A percentile compares a stretch with the other conserved stretches of the same genome.
Conservation (phyloP, 2,329 filamentous ascomycete species). For the Neurospora sp. region DNA sequence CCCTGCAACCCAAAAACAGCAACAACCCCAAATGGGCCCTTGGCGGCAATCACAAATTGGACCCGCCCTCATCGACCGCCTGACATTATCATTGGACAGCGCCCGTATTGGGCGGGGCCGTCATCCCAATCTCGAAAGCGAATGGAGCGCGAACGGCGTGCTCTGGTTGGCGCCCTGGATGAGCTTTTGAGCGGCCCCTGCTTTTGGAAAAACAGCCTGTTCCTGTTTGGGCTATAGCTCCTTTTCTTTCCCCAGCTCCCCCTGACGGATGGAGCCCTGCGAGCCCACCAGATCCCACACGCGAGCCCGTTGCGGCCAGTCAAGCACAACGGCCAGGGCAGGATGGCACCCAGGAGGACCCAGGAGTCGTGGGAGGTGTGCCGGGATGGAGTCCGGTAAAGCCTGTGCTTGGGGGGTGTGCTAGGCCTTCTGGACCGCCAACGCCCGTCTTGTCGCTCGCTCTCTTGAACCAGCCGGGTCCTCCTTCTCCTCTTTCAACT, state of each 20-base stretch:
- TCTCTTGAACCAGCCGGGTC: constrained; percentile 9
- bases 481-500: constrained; percentile 15
- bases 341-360: neutral
- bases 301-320: neutral
- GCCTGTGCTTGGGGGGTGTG: neutral
- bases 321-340: neutral
- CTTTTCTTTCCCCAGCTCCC: neutral
- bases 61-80: neutral
- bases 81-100: neutral
- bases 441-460: neutral
- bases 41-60: neutral
- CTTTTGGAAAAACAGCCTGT: neutral
- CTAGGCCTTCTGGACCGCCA: neutral
- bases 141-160: neutral
- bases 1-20: neutral
- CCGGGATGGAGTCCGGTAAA: neutral
- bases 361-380: neutral
- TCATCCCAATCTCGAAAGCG: neutral
- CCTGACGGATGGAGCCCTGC: neutral
- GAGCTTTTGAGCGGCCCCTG: neutral
- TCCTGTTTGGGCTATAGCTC: neutral
- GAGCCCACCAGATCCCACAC: neutral
- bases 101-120: neutral
- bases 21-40: neutral
- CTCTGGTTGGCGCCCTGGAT: neutral